phyloP scores from a whole-genome alignment of 495 filamentous ascomycete genomes.

The Lasiosphaeria ovina region DNA sequence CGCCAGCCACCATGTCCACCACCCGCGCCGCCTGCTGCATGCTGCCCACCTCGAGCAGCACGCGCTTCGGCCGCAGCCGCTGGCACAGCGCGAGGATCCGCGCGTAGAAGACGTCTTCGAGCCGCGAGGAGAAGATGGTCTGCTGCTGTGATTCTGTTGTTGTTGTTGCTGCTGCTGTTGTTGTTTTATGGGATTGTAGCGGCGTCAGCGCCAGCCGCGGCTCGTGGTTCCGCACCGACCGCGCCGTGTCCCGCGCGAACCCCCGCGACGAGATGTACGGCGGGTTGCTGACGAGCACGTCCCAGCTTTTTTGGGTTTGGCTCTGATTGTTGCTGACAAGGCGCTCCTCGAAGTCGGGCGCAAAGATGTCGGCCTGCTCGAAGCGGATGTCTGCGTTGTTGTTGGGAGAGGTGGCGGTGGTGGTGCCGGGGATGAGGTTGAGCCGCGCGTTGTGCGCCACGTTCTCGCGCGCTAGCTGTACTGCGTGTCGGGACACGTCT shows the following conservation, averaged over 20 bases:
- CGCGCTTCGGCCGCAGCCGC: conserved; percentile 36
- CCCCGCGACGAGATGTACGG: conserved; percentile 74
- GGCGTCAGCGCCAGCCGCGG: conserved; percentile 76
- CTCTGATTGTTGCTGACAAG: neutral
- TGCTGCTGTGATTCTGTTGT: too few species aligned
- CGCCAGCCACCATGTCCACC: conserved; percentile 37
- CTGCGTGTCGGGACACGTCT: conserved; percentile 60
- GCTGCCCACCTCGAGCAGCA: conserved; percentile 60
- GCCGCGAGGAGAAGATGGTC: conserved; percentile 10
- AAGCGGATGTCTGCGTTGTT: conserved; percentile 43
- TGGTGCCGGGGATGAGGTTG: conserved; percentile 2
- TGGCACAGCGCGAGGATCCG: conserved; percentile 44
- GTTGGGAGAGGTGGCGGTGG: neutral
- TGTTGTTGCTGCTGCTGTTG: conserved; percentile 18
- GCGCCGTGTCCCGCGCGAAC: conserved; percentile 57
- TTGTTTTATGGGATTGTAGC: conserved; percentile 10
- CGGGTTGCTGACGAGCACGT: conserved; percentile 85
- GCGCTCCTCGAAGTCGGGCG: conserved; percentile 15
- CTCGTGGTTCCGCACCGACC: conserved; percentile 78
- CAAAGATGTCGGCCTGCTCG: conserved; percentile 54
- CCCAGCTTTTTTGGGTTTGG: conserved; percentile 35
- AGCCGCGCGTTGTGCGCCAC: conserved; percentile 53
- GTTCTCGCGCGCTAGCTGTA: conserved; percentile 63
- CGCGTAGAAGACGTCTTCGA: conserved; percentile 62
- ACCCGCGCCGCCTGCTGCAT: conserved; percentile 58